phyloP scores from a whole-genome alignment of 768 basidiomycete genomes.

The Mycena galopus region DNA sequence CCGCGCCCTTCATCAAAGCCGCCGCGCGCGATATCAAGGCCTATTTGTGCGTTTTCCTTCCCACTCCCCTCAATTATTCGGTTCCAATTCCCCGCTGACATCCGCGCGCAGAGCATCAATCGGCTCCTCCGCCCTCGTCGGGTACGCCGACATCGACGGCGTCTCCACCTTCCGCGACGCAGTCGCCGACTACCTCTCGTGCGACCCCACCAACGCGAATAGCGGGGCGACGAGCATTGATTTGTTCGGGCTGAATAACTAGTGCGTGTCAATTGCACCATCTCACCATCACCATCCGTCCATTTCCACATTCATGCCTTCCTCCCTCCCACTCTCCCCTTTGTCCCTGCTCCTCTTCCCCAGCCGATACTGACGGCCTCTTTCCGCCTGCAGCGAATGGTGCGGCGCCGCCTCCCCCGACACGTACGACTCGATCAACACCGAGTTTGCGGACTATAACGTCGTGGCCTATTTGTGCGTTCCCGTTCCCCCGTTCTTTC shows the following conservation, averaged over 20 bases:
- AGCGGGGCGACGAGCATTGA: neutral
- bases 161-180: neutral
- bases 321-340: too few species aligned
- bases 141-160: slow-evolving; percentile 13
- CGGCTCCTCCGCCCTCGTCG: neutral
- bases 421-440: too few species aligned
- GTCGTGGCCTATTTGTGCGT: too few species aligned
- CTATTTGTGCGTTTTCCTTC: slow-evolving; percentile 61
- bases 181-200: neutral
- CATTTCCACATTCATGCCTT: too few species aligned
- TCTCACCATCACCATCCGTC: too few species aligned
- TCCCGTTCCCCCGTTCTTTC: too few species aligned
- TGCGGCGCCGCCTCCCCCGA: too few species aligned
- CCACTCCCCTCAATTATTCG: neutral
- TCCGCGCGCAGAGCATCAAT: neutral
- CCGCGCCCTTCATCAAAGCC: slow-evolving; percentile 76
- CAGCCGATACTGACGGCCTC: too few species aligned
- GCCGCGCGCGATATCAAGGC: slow-evolving; percentile 76
- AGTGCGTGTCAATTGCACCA: too few species aligned
- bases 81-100: neutral
- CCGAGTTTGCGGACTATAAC: too few species aligned
- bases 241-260: slow-evolving; percentile 9
- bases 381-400: too few species aligned
- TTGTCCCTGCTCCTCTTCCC: too few species aligned
- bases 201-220: neutral